Conservation (phyloP, 805 yeast species). For the Metschnikowia orientalis region DNA sequence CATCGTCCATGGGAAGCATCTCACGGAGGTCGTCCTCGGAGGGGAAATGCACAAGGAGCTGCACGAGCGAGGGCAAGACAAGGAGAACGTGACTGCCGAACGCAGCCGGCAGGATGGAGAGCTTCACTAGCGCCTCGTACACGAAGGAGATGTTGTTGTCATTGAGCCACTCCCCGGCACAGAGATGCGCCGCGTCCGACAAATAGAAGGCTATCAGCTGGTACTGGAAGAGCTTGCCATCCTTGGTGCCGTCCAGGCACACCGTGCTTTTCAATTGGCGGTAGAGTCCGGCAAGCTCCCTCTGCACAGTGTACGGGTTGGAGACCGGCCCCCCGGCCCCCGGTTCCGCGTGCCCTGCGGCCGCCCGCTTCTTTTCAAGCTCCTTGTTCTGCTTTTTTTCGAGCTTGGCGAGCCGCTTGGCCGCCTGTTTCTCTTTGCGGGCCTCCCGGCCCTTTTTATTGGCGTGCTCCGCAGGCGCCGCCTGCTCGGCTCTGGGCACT, state of each 20-base stretch:
- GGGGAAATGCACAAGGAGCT: constrained; percentile 51
- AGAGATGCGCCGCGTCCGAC: constrained; percentile 54
- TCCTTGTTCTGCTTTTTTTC: constrained; percentile 1
- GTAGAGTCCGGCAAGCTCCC: constrained; percentile 8
- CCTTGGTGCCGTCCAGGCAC: constrained; percentile 14
- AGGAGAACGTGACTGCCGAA: constrained; percentile 26
- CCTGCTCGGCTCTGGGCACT: too few species aligned
- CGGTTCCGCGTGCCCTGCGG: background rate
- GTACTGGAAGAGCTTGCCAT: constrained; percentile 41
- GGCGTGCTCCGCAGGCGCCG: constrained; percentile 1
- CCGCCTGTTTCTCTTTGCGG: constrained; percentile 10
- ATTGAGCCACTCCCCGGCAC: constrained; percentile 68
- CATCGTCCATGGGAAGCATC: constrained; percentile 30
- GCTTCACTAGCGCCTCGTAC: constrained; percentile 44
- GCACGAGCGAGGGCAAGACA: constrained; percentile 60
- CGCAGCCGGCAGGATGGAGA: constrained; percentile 17
- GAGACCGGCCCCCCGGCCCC: constrained; percentile 1
- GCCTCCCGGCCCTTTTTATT: constrained; percentile 5
- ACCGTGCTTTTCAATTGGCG: constrained; percentile 6
- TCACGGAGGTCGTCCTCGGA: constrained; percentile 34
- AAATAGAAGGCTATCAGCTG: constrained; percentile 55
- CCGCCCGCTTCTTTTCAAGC: background rate
- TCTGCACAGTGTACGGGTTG: constrained; percentile 9
- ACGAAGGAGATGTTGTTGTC: constrained; percentile 64
- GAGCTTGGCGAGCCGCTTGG: constrained; percentile 3